A percentile compares a stretch with the other conserved stretches of the same genome.
Evolutionary conservation across 2,329 filamentous ascomycete species (phyloP).

Genomic region (Cercospora sesami): DNA sequence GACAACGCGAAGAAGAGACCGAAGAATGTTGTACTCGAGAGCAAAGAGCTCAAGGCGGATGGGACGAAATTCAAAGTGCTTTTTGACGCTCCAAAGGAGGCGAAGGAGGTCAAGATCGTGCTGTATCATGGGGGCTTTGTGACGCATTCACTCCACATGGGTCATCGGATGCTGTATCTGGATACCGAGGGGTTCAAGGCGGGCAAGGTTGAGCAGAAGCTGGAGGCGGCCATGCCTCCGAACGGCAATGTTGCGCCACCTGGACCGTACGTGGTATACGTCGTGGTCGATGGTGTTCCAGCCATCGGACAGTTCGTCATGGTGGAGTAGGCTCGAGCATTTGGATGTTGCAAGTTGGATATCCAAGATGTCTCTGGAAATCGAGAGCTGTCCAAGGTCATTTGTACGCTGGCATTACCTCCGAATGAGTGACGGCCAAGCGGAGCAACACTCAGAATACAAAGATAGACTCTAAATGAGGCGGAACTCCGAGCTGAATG

Average conservation of each 20-base stretch:
- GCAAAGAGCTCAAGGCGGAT: conserved; percentile 47
- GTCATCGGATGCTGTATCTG: conserved; percentile 58
- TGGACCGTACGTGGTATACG: conserved; percentile 62
- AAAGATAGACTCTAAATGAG: background rate
- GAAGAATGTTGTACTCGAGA: conserved; percentile 49
- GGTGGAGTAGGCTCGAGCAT: conserved; percentile 29
- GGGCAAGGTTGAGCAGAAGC: conserved; percentile 45
- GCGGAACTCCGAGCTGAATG: background rate
- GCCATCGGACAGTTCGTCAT: conserved; percentile 55
- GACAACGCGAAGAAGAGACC: conserved; percentile 53
- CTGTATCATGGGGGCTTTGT: conserved; percentile 63
- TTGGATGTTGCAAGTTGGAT: too few species aligned
- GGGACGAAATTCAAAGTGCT: conserved; percentile 49
- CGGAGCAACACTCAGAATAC: background rate
- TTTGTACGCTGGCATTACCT: background rate
- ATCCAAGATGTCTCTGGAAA: too few species aligned
- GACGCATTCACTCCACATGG: conserved; percentile 63
- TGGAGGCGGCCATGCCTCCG: conserved; percentile 56
- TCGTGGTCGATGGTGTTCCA: conserved; percentile 58
- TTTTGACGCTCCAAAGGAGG: conserved; percentile 49
- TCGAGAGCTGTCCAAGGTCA: background rate
- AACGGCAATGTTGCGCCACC: conserved; percentile 57
- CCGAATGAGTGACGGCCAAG: background rate
- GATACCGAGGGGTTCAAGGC: conserved; percentile 52
- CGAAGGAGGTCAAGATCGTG: conserved; percentile 50